phyloP scores from a whole-genome alignment of 345 rosid species.

The Brassica rapa region DNA sequence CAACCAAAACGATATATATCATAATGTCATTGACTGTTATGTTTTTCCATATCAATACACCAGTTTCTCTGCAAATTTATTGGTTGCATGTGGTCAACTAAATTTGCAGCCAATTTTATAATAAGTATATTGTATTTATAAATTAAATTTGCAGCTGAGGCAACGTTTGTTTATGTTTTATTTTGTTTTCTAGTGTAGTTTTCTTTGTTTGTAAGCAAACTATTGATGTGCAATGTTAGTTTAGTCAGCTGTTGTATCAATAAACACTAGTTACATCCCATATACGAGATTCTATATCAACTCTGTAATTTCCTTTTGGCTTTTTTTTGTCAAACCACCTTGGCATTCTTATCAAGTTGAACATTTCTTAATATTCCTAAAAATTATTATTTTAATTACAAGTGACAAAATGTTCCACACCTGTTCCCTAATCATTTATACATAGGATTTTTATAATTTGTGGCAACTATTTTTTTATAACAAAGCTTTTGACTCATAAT shows the following conservation, averaged over 20 bases:
- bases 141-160: not conserved
- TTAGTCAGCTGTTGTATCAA: not conserved
- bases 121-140: not conserved
- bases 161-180: constrained; percentile 13
- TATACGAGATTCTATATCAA: constrained; percentile 7
- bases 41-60: not conserved
- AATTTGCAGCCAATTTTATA: not conserved
- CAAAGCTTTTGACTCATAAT: not conserved
- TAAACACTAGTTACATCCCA: not conserved
- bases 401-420: not conserved
- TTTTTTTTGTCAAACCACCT: not conserved
- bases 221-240: constrained; percentile 2
- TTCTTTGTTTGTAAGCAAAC: constrained; percentile 8
- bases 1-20: too few species aligned
- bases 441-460: not conserved
- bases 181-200: not conserved
- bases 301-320: constrained; percentile 3
- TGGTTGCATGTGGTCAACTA: not conserved
- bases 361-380: not conserved
- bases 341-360: constrained; percentile 22
- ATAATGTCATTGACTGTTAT: too few species aligned
- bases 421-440: not conserved
- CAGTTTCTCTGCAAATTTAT: not conserved
- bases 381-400: not conserved
- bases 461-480: not conserved